phyloP scores from a whole-genome alignment of 768 basidiomycete species.

The Austroboletus festivus region DNA sequence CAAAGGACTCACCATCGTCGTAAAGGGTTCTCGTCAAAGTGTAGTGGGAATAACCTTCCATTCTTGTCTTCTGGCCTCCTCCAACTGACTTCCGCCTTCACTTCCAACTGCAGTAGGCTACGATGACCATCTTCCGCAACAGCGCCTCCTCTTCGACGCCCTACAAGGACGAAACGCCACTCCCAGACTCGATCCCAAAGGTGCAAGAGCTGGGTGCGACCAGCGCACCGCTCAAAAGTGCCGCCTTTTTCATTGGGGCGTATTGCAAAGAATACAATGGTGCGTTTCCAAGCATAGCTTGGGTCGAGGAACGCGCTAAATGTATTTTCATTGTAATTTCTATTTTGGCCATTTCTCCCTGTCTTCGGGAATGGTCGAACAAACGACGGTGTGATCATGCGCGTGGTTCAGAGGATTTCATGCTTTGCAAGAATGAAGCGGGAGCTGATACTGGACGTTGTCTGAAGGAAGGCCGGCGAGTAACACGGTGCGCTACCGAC shows the following conservation, averaged over 20 bases:
- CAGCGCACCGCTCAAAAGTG: slow-evolving; percentile 92
- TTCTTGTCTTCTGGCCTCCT: slow-evolving; percentile 18
- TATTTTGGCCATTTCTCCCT: neutral
- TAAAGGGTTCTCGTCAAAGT: neutral
- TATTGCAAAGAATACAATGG: slow-evolving; percentile 97
- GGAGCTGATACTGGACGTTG: slow-evolving; percentile 84
- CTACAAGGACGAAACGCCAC: slow-evolving; percentile 63
- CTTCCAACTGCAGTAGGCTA: slow-evolving; percentile 11
- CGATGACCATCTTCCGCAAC: slow-evolving; percentile 53
- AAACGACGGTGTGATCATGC: neutral
- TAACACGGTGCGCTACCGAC: slow-evolving; percentile 93
- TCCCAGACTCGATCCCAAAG: slow-evolving; percentile 65
- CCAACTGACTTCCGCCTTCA: slow-evolving; percentile 19
- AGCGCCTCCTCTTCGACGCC: slow-evolving; percentile 46
- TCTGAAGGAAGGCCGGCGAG: slow-evolving; percentile 91
- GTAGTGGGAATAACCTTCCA: slow-evolving; percentile 25
- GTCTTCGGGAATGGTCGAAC: neutral
- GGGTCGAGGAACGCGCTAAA: slow-evolving; percentile 10
- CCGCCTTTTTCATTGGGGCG: slow-evolving; percentile 94
- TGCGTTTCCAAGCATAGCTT: slow-evolving; percentile 37
- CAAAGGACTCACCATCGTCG: slow-evolving; percentile 19
- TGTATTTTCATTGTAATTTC: neutral
- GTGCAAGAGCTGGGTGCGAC: slow-evolving; percentile 87
- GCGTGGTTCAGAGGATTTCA: slow-evolving; percentile 71
- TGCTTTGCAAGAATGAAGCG: slow-evolving; percentile 95